phyloP scores from a whole-genome alignment of 306 rosid genomes.

The Gastrolobium bilobum region DNA sequence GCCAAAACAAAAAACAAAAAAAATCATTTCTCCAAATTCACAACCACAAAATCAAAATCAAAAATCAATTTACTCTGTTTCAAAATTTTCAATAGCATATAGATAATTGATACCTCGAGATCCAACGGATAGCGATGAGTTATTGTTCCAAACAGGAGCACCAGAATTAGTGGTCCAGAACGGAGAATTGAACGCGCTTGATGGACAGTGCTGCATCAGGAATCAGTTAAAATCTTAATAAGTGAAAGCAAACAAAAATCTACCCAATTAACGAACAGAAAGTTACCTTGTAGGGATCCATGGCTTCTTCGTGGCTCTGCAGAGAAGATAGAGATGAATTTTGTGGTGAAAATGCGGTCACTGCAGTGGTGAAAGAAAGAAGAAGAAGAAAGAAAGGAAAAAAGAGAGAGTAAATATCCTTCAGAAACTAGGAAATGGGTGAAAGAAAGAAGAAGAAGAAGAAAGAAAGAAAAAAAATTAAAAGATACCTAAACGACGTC shows the following conservation, averaged over 20 bases:
- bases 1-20: neutral
- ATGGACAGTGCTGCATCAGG: conserved; percentile 70
- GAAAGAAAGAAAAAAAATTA: no score
- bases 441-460: no score
- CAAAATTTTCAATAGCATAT: no score
- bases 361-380: no score
- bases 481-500: no score
- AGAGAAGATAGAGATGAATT: neutral
- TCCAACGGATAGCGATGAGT: conserved; percentile 74
- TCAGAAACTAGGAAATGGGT: no score
- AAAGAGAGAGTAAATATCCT: no score
- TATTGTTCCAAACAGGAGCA: conserved; percentile 85
- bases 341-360: no score
- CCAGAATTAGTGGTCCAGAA: conserved; percentile 85
- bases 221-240: neutral
- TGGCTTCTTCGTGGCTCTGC: neutral
- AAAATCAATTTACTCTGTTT: no score
- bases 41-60: neutral
- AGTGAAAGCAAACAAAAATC: neutral
- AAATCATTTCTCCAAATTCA: neutral
- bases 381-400: no score
- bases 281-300: conserved; percentile 29
- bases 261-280: neutral
- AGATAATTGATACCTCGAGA: conserved; percentile 57
- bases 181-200: conserved; percentile 74